Evolutionary conservation across 257 asterid genomes (phyloP).

Genomic region (Pogostemon cablin): DNA sequence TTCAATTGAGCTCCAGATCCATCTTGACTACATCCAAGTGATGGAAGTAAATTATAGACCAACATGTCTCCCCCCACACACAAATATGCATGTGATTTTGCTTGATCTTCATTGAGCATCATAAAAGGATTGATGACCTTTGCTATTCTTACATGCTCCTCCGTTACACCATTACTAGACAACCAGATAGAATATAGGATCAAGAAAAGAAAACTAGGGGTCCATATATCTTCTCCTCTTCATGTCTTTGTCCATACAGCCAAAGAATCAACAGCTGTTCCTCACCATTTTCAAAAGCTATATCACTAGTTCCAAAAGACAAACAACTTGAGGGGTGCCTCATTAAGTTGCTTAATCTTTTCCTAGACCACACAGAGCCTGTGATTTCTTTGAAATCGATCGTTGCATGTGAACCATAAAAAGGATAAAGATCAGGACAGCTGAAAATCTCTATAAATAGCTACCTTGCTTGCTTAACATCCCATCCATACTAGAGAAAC

Average conservation of each 20-base stretch:
- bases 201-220: conserved; percentile 25
- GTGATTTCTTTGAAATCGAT: conserved; percentile 30
- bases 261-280: conserved; percentile 50
- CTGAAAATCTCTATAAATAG: conserved; percentile 40
- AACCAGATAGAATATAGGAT: conserved; percentile 19
- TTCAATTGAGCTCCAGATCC: not conserved
- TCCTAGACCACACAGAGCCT: conserved; percentile 35
- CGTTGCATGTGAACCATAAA: conserved; percentile 33
- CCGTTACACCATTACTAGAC: not conserved
- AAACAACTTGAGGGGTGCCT: conserved; percentile 22
- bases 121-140: conserved; percentile 11
- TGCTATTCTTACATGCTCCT: conserved; percentile 8
- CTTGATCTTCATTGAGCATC: conserved; percentile 22
- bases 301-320: conserved; percentile 25
- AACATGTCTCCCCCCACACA: not conserved
- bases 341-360: conserved; percentile 33
- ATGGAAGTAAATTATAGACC: not conserved
- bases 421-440: conserved; percentile 1
- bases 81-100: not conserved
- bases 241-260: conserved; percentile 33
- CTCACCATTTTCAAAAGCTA: conserved; percentile 32
- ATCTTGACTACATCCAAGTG: not conserved
- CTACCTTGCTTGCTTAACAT: not conserved
- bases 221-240: conserved; percentile 28
- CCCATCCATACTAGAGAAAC: conserved; percentile 25